Evolutionary conservation across 306 rosid species (phyloP), one percentile per base, ranked within the genome.

Genomic region (Vicia faba): DNA sequence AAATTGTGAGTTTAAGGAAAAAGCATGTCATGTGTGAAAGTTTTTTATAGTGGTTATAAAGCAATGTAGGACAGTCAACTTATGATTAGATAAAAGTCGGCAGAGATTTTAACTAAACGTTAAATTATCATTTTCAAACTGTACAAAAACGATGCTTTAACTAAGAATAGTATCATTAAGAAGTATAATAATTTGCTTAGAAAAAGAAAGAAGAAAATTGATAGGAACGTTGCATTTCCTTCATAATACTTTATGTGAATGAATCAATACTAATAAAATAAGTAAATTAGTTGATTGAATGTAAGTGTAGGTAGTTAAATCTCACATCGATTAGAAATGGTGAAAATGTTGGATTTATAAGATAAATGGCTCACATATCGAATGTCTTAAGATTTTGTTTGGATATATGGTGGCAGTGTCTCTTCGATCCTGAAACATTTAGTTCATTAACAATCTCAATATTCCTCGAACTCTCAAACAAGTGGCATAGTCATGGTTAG

Each of bases 61-160:
- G 75, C 75, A 73, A 72, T 46, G 78, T 73, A 66, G 60, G 25
- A 29, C n/a, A 53, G 76, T 78, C 83, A 82, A 78, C 75, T 63
- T 55, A 64, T 66, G 72, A 66, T 75, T 70, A 71, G 63, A 73
- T 44, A 69, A 35, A 62, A 77, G 91, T 79, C 92, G 87, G 92
- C 88, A 86, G 67, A 81, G 76, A 58, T 71, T 84, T 87, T 61
- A 60, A 79, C 56, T 51, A 11, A n/a, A 81, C 85, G 84, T 79
- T 67, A 77, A 74, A 63, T 62, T n/a, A 66, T 38, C 48, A 66
- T 9, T 54, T 45, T 69, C 68, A 64, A 64, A 68, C 57, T 61
- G 71, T 14, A 25, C 66, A 29, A 58, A 64, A 16, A 5, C 58
- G 70, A 35, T 48, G 61, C 12, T 40, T 40, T 10, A 72, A 43